Evolutionary conservation across 257 asterid species (phyloP), one percentile per base, ranked within the genome.

Genomic region (Nicotiana paniculata): DNA sequence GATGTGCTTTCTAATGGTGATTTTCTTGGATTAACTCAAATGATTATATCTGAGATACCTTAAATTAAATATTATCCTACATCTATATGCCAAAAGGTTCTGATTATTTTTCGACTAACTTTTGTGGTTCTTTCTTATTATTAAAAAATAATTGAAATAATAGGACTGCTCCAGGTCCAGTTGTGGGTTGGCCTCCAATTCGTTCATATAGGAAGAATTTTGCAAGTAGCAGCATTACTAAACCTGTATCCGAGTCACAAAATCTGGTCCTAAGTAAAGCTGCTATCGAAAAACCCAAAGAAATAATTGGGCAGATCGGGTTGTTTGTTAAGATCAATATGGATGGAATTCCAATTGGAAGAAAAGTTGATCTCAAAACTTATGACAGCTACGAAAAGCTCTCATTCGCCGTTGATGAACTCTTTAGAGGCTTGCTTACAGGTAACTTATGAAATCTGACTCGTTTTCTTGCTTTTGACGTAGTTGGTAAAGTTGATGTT

Each of bases 171-270:
- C 93, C 94, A 65, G 87, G 93, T 80, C 87, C 97, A 65, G 97
- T 86, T 65, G 98, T 93, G 88, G 98, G 98, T 30, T 95, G 98
- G 98, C 98, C 98, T 68, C 98, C 98, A 28, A 81, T 95, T 72
- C 91, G 97, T n/a, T 90, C 97, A 17, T 94, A 87, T 83, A 82
- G 97, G 69, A 94, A 90, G 83, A 94, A 91, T 78, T 86, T 92
- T 72, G 90, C 93, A 39, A 89, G 84, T 32, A 87, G 89, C 75
- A 82, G 79, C 81, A 87, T 89, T 66, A 85, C 89, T 3, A 94
- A 92, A 68, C 57, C 79, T 18, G 70, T 84, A n/a, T 68, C 92
- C 1, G 93, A 86, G 15, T 79, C 88, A 0, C 91, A 67, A 4
- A 88, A 81, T 61, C 85, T 8, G 17, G 86, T 30, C 82, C 84